Base-by-base conservation (phyloP, 208 protist species). In the Angomonas ambiguus region DNA sequence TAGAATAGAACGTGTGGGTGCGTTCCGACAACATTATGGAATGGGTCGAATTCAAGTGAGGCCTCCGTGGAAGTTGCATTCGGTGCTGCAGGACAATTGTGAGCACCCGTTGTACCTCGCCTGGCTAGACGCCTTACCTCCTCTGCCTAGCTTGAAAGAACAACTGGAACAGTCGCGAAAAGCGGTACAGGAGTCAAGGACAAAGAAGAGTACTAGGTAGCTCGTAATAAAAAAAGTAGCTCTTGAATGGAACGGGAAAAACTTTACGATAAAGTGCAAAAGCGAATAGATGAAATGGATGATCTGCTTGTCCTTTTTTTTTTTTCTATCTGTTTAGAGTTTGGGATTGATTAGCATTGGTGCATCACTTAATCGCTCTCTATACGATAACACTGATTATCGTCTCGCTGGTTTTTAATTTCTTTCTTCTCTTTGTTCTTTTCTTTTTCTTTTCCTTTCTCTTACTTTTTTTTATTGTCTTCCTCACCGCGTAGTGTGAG, bases 11-110 rank as follows among this genome's bases (percentile, higher is more conserved):
- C 11, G 24, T 3, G 59, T 72, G 4, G n/a, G 32, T 16, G 68
- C 67, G 30, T 91, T 80, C 71, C 42, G 24, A 41, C 30, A 72
- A 22, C 79, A 87, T 63, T 78, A 75, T 25, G 63, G 62, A 1
- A 72, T 30, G 1, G 85, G 85, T 0, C 74, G 72, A 13, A 81
- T 82, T 10, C 87, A 93, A 57, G 65, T 65, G 4, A 78, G 89
- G 33, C 85, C 90, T 18, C 90, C 90, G 66, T 95, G 87, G 85
- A 80, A 77, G 56, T 48, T 87, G 16, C 93, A 85, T 62, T 55
- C 72, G 30, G 20, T 22, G 16, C 57, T 77, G 6, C 74, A 82
- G 25, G 77, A 86, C 51, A 93, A 93, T 69, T 72, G 70, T 22
- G 90, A 95, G 42, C 84, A 93, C 30, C 90, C 90, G 1, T 74